Evolutionary conservation across 352 stramenopile genomes (phyloP).

Genomic region (Globisporangium barbulae): DNA sequence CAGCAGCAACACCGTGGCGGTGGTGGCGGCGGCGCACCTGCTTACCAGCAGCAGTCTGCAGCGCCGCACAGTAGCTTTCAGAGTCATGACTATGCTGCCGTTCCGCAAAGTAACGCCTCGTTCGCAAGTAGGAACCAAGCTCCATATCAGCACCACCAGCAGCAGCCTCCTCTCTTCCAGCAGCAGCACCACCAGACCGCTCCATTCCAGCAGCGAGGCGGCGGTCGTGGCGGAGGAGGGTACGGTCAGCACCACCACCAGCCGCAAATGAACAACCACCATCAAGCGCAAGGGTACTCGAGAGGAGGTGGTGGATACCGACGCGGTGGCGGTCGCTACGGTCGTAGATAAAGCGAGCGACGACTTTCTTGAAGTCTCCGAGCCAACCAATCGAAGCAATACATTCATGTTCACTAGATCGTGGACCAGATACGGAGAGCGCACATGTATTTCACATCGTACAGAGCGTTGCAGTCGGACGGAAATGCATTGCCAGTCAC

Average conservation of each 20-base stretch:
- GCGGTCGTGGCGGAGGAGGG: constrained; percentile 19
- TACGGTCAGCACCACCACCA: constrained; percentile 12
- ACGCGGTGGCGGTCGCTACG: constrained; percentile 24
- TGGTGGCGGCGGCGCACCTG: not conserved
- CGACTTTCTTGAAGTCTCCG: not conserved
- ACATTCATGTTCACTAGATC: not conserved
- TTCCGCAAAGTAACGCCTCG: constrained; percentile 11
- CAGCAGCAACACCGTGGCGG: constrained; percentile 9
- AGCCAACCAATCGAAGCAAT: constrained; percentile 2
- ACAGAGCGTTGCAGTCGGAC: not conserved
- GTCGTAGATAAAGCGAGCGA: constrained; percentile 19
- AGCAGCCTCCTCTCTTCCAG: constrained; percentile 8
- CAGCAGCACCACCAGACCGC: constrained; percentile 11
- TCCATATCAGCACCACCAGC: constrained; percentile 20
- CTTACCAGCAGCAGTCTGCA: constrained; percentile 16
- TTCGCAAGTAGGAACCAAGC: constrained; percentile 16
- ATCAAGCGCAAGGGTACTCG: constrained; percentile 22
- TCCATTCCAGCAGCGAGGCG: constrained; percentile 17
- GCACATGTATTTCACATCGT: too few species aligned
- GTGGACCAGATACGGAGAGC: too few species aligned
- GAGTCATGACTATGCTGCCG: constrained; percentile 13
- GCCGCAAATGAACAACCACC: constrained; percentile 3
- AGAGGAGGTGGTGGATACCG: constrained; percentile 19
- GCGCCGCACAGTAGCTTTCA: constrained; percentile 6
- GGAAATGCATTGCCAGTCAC: not conserved